Conservation (phyloP, 768 basidiomycete species). For the Gautieria morchelliformis region DNA sequence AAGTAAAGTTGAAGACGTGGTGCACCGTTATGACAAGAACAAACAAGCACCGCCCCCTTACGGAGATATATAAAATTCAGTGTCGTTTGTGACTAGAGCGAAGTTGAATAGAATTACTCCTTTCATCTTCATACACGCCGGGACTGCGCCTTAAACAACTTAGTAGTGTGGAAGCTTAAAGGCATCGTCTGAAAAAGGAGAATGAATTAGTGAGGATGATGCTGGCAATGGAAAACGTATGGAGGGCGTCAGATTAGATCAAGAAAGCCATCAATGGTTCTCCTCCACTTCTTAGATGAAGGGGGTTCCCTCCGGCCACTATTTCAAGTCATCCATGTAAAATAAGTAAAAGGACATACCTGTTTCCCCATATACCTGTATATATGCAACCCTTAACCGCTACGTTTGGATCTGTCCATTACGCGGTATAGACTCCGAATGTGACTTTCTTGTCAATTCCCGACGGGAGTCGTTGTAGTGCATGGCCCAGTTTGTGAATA, state of each 20-base stretch:
- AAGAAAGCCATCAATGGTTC: constrained; percentile 58
- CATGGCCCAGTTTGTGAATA: constrained; percentile 65
- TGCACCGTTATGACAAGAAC: not conserved
- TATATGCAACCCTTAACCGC: too few relatives aligned
- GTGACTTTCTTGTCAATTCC: not conserved
- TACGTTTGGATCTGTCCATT: too few relatives aligned
- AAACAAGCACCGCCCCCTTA: not conserved
- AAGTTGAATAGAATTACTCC: too few relatives aligned
- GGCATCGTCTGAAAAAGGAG: too few relatives aligned
- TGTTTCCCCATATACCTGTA: constrained; percentile 1
- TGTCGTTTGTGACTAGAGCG: too few relatives aligned
- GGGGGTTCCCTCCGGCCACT: constrained; percentile 66
- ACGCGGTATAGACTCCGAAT: too few relatives aligned
- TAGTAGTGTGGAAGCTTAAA: too few relatives aligned
- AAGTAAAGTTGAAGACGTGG: not conserved
- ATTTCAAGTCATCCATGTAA: constrained; percentile 53
- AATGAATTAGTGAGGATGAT: not conserved
- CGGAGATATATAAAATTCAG: not conserved
- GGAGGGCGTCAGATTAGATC: constrained; percentile 85
- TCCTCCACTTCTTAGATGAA: constrained; percentile 22
- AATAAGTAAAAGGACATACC: constrained; percentile 11
- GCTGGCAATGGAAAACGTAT: not conserved
- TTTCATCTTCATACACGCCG: too few relatives aligned
- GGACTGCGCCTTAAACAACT: too few relatives aligned
- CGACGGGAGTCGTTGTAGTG: not conserved